Evolutionary conservation across 2,329 filamentous ascomycete genomes (phyloP).

Genomic region (Sporothrix humicola): DNA sequence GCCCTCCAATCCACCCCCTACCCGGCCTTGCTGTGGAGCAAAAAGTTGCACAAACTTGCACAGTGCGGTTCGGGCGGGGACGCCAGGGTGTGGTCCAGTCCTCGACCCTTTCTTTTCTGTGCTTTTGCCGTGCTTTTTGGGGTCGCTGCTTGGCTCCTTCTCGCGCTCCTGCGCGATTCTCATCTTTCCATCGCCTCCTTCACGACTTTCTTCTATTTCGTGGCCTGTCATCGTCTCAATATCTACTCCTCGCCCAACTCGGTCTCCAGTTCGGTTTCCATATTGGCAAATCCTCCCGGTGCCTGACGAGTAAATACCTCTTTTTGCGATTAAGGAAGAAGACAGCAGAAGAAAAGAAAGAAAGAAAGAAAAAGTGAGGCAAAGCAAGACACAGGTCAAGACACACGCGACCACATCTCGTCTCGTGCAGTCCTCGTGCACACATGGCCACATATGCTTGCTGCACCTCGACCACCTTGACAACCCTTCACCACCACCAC

Average conservation of each 20-base stretch:
- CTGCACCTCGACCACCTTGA: background rate
- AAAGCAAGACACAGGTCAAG: background rate
- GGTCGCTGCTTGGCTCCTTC: background rate
- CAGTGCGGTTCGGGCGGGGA: constrained; percentile 36
- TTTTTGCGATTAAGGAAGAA: background rate
- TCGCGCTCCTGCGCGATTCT: background rate
- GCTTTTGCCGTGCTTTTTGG: too few relatives aligned
- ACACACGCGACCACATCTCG: background rate
- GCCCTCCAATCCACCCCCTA: constrained; percentile 6
- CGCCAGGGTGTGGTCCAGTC: constrained; percentile 19
- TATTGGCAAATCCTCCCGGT: constrained; percentile 9
- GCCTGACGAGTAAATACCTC: constrained; percentile 23
- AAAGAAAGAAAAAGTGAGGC: background rate
- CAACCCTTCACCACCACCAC: background rate
- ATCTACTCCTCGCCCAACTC: background rate
- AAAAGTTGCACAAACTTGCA: constrained; percentile 24
- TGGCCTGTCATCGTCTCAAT: constrained; percentile 3
- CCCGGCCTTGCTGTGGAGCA: constrained; percentile 17
- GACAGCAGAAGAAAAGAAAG: background rate
- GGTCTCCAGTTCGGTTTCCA: constrained; percentile 13
- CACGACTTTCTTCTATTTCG: constrained; percentile 17
- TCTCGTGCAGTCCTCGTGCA: background rate
- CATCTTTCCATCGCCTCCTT: background rate
- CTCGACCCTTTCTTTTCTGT: background rate
- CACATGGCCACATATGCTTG: constrained; percentile 4